A percentile compares a stretch with the other conserved stretches of the same genome.
phyloP scores from a whole-genome alignment of 2,329 filamentous ascomycete species.

The Botrytis elliptica region DNA sequence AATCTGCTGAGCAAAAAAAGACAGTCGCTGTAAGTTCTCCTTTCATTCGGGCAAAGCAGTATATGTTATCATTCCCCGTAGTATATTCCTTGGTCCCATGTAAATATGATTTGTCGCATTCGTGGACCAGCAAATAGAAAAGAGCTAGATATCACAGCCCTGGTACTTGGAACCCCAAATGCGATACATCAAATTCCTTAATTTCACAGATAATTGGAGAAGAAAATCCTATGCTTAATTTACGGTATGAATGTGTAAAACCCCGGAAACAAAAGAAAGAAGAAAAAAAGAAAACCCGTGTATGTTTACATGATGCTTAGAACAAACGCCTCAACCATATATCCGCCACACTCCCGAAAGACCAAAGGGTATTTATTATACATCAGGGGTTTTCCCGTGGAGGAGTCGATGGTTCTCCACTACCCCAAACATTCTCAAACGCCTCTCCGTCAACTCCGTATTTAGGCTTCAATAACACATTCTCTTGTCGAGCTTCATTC shows the following conservation, averaged over 20 bases:
- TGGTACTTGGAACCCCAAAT: neutral
- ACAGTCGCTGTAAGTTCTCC: neutral
- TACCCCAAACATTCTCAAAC: constrained; percentile 41
- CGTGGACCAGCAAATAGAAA: neutral
- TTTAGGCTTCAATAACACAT: constrained; percentile 37
- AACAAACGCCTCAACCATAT: neutral
- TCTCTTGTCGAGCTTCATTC: constrained; percentile 39
- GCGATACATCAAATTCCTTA: neutral
- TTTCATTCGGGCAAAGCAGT: neutral
- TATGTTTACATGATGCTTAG: neutral
- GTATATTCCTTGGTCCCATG: neutral
- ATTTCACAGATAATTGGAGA: neutral
- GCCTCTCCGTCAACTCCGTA: constrained; percentile 39
- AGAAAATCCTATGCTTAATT: neutral
- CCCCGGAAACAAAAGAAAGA: neutral
- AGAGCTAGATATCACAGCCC: neutral
- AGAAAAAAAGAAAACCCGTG: neutral
- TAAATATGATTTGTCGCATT: neutral
- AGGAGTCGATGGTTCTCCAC: constrained; percentile 31
- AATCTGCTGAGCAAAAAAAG: neutral
- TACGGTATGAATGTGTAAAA: neutral
- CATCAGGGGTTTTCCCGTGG: constrained; percentile 38
- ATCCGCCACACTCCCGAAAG: constrained; percentile 3
- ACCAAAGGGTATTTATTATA: constrained; percentile 22
- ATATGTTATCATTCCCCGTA: neutral